Base-by-base conservation (phyloP, 2,329 filamentous ascomycete species). In the Colletotrichum liaoningense region DNA sequence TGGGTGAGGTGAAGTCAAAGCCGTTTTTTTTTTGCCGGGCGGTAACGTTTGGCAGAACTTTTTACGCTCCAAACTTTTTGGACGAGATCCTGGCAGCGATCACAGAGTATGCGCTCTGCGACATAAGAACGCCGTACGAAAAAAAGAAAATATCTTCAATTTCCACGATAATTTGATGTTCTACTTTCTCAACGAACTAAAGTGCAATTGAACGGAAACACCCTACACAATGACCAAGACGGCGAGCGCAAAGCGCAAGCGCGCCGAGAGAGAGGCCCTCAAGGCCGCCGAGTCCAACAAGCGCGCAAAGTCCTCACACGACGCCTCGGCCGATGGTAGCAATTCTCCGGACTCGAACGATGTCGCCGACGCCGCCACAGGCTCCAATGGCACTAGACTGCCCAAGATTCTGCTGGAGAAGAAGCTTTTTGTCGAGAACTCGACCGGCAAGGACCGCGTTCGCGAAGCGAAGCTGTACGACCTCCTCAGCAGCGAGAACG, bases 381-480 rank as follows among this genome's bases (percentile, higher is more conserved):
- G 14, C 22, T 26, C n/a, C 24, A 55, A n/a, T 11, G 28, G 69
- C 76, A 14, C 64, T 74, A 55, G 67, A 14, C 62, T 73, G 16
- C 64, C 79, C 35, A 81, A 81, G 67, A 77, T 78, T 6, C 76
- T 76, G 8, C 75, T 83, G 33, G 81, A 82, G 63, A 82, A 82
- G 73, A 77, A 78, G 42, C 82, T 81, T 4, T 92, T 92, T 76
- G 80, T 87, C 76, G 88, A 90, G 74, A 83, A 87, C 6, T 85
- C 86, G 11, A 83, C 83, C 64, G 84, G 84, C 58, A 87, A 89
- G 49, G 88, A 91, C 71, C 86, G 89, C 73, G 88, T 86, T 77
- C 84, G 89, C 75, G 90, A 92, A 78, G 88, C 88, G 2, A 82
- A 83, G 2, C 83, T 93, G 3, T 93, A 93, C 79, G 88, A 92